Evolutionary conservation across 2,329 filamentous ascomycete species (phyloP), one percentile per base, ranked within the genome.

Genomic region (Niveomyces coronatus): DNA sequence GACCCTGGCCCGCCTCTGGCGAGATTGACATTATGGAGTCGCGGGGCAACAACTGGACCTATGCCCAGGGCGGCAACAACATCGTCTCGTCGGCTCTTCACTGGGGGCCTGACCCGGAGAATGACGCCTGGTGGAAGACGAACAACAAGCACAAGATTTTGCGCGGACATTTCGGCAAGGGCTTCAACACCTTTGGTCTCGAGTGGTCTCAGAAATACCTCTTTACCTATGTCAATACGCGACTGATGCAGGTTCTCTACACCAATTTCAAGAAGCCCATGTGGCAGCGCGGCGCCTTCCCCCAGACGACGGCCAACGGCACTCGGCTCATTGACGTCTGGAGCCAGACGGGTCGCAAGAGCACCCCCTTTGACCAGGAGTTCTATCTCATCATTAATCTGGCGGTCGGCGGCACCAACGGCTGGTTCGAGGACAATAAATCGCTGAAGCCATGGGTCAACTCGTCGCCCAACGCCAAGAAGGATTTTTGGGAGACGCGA

Each of bases 171-270:
- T 93, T 81, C 57, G 60, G 77, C 22, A 61, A 65, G 1, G 71
- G 62, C 17, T 85, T 78, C 64, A 83, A 93, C 63, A 85, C 74
- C 0, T 93, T 79, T 51, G 85, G 85, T 11, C 59, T 93, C 3
- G 85, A 93, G 60, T 93, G 85, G 85, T 86, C 77, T 36, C 74
- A 89, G 49, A 89, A 88, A 58, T 91, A 93, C 57, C 65, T 91
- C 43, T 93, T 89, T 64, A 88, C 83, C 17, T 93, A 87, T 55
- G 71, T 93, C 64, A 82, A 91, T 67, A 81, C 74, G 31, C 79
- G 82, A 10, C 73, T 93, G 15, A 67, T 87, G 19, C 84, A 89
- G 56, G 83, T 89, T 36, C 70, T 86, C 44, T 93, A 87, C 65
- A 79, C 74, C 48, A 83, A 79, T 57, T 87, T 87, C 52, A 65